Evolutionary conservation across 129 eudicot genomes (phyloP).

Genomic region (Dittrichia graveolens): DNA sequence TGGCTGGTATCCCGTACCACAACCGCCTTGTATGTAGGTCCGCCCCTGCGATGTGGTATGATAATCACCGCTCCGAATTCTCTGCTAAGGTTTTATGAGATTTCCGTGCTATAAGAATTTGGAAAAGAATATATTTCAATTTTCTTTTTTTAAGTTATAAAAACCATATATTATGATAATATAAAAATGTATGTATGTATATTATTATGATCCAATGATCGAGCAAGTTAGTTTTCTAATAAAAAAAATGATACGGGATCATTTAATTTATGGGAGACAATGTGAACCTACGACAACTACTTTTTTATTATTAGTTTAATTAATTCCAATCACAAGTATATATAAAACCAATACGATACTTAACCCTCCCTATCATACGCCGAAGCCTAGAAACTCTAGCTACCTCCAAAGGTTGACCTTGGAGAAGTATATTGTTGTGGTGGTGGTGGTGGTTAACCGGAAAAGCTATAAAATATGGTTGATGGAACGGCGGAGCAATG

Average conservation of each 20-base stretch:
- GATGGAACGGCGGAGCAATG: conserved; percentile 16
- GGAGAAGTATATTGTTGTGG: conserved; percentile 12
- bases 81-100: too few relatives aligned
- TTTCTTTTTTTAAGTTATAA: too few relatives aligned
- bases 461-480: conserved; percentile 10
- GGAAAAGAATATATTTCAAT: too few relatives aligned
- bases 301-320: conserved; percentile 7
- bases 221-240: too few relatives aligned
- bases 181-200: too few relatives aligned
- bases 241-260: not conserved
- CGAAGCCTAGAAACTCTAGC: conserved; percentile 14
- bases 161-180: too few relatives aligned
- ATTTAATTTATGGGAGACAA: not conserved
- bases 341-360: conserved; percentile 21
- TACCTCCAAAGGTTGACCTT: conserved; percentile 9
- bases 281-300: conserved; percentile 29
- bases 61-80: too few relatives aligned
- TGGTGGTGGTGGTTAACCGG: not conserved
- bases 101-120: too few relatives aligned
- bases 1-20: too few relatives aligned
- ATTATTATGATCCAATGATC: too few relatives aligned
- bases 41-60: too few relatives aligned
- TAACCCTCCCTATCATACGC: not conserved
- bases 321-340: conserved; percentile 1
- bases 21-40: too few relatives aligned